Base-by-base conservation (phyloP, 257 asterid species). In the Primulina tabacum region DNA sequence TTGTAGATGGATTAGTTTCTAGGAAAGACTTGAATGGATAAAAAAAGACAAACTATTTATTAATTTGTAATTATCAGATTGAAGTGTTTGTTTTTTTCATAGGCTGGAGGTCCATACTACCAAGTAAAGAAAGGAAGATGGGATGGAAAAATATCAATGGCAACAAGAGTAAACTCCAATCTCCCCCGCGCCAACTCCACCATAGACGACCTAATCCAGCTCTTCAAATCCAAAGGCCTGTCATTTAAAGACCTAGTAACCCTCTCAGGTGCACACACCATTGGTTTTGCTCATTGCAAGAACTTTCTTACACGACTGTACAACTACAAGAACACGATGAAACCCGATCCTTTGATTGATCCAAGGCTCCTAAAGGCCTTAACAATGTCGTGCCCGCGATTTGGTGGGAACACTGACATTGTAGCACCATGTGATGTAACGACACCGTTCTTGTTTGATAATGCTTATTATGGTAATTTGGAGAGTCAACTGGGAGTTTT, bases 81-180 rank as follows among this genome's bases (percentile, higher is more conserved):
- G 28, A 21, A 67, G 43, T 7, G 14, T 40, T 30, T 63, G 18
- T 2, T 32, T 34, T 52, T 0, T 26, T 8, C 16, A 24, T 62
- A 91, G 99, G 70, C 86, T 2, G 97, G 97, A 66, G 99, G 99
- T 28, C 99, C 99, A 40, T 79, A 80, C 69, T 94, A 91, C 67
- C 85, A 81, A 83, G 99, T 94, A 76, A 94, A 85, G 81, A 94
- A 91, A 76, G 99, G 99, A 11, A 88, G 99, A 53, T 89, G 97
- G 97, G 99, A 94, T 52, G 99, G 97, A 24, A 91, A 84, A 70
- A 47, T 86, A 17, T 91, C 99, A 7, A 50, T 75, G 75, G 97
- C 99, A 6, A 84, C 95, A 7, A 69, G 84, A 71, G 97, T 89
- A 8, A 77, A 67, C 26, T 24, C 82, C 72, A 89, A 91, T 79